Percentiles rank a stretch among this genome's conserved stretches.
Evolutionary conservation across 1,284 basidiomycete species (phyloP).

Genomic region (Sporisorium graminicola): DNA sequence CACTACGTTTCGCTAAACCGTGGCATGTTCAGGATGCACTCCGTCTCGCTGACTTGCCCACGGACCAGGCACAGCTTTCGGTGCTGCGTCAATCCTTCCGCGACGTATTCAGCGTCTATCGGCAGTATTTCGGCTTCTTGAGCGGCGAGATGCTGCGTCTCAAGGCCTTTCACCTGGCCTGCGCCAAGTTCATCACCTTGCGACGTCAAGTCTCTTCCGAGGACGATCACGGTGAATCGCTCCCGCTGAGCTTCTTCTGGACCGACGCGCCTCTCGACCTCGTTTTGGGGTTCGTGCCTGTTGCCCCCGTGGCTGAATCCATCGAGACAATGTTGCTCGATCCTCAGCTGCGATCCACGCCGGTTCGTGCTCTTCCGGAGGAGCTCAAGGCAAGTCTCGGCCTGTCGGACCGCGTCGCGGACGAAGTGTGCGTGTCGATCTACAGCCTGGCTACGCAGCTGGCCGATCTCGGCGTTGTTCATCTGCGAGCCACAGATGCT

Average conservation of each 20-base stretch:
- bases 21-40: constrained; percentile 27
- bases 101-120: constrained; percentile 34
- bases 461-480: constrained; percentile 16
- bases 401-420: constrained; percentile 3
- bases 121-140: constrained; percentile 51
- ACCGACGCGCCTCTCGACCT: constrained; percentile 51
- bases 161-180: constrained; percentile 48
- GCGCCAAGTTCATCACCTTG: constrained; percentile 17
- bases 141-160: constrained; percentile 48
- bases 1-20: constrained; percentile 17
- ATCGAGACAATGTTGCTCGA: constrained; percentile 25
- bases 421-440: constrained; percentile 22
- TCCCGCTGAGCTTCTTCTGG: constrained; percentile 56
- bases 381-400: constrained; percentile 34
- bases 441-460: constrained; percentile 50
- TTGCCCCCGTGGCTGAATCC: constrained; percentile 12
- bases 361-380: constrained; percentile 23
- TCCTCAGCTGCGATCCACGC: constrained; percentile 14
- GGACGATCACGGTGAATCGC: background rate
- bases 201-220: constrained; percentile 1
- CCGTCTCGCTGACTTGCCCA: constrained; percentile 20
- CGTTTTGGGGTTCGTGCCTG: constrained; percentile 29
- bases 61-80: constrained; percentile 14
- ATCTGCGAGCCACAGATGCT: constrained; percentile 2
- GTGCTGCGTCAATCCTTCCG: constrained; percentile 35